A percentile compares a stretch with the other conserved stretches of the same genome.
Evolutionary conservation across 257 asterid species (phyloP).

Genomic region (Solanum medicagineum): DNA sequence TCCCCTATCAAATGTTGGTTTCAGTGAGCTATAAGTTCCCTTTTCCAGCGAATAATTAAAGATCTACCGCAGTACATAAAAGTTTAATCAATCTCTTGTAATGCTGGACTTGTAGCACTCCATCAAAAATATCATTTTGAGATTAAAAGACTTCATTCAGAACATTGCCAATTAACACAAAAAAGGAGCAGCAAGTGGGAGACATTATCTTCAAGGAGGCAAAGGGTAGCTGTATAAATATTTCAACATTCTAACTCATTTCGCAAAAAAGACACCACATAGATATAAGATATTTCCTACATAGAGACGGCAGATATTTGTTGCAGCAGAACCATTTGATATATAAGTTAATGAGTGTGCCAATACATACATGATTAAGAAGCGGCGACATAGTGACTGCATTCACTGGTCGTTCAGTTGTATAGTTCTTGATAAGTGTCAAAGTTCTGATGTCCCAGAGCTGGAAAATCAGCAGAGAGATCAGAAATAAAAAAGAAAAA

Average conservation of each 20-base stretch:
- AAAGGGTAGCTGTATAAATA: background rate
- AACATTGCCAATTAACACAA: background rate
- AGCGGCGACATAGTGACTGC: constrained; percentile 94
- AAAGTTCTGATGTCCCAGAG: constrained; percentile 85
- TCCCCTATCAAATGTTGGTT: background rate
- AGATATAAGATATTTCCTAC: background rate
- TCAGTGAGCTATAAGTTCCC: background rate
- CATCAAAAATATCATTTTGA: background rate
- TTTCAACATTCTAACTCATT: background rate
- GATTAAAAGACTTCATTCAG: background rate
- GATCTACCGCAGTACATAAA: background rate
- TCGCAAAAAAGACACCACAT: background rate
- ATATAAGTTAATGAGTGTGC: background rate
- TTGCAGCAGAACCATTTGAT: background rate
- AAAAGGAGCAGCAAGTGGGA: background rate
- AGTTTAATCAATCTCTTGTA: background rate
- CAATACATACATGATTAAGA: constrained; percentile 65
- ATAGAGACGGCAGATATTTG: background rate
- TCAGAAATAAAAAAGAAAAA: background rate
- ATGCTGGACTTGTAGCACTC: background rate
- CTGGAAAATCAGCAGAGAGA: constrained; percentile 26
- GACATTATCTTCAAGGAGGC: background rate
- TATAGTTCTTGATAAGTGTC: constrained; percentile 70
- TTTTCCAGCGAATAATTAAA: background rate
- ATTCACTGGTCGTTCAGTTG: constrained; percentile 69